These are phyloP conservation scores for Fusarium pilosicola DNA, from an alignment of 2,329 filamentous ascomycete species.

Conservation along the genomic window DNA sequence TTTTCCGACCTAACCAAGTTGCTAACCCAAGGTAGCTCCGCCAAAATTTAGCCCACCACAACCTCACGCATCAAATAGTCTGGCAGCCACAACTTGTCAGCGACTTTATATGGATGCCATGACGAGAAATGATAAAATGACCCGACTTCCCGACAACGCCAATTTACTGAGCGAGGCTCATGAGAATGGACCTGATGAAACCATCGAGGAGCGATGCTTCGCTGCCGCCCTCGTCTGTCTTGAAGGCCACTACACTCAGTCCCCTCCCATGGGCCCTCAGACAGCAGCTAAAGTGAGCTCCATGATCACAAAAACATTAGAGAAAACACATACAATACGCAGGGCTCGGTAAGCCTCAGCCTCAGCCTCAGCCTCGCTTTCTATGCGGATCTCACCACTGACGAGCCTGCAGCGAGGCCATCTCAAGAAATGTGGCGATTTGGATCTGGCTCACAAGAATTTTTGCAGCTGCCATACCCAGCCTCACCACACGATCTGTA, in stretches of 20 bases:
- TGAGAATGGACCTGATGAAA: conserved; percentile 50
- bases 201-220: conserved; percentile 73
- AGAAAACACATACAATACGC: conserved; percentile 70
- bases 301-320: conserved; percentile 69
- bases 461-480: conserved; percentile 69
- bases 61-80: conserved; percentile 18
- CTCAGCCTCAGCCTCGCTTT: conserved; percentile 16
- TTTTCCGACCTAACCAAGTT: conserved; percentile 31
- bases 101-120: conserved; percentile 11
- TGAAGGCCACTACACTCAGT: conserved; percentile 68
- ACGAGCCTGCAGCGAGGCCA: conserved; percentile 59
- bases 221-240: conserved; percentile 68
- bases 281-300: conserved; percentile 64
- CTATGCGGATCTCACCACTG: conserved; percentile 3
- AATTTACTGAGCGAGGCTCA: conserved; percentile 24
- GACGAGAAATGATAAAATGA: conserved; percentile 39
- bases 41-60: conserved; percentile 36
- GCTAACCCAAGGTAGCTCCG: conserved; percentile 13
- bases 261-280: conserved; percentile 66
- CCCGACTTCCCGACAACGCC: conserved; percentile 41
- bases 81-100: conserved; percentile 3
- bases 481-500: conserved; percentile 68
- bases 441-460: conserved; percentile 73
- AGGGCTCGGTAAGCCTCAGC: conserved; percentile 62
- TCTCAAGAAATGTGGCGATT: conserved; percentile 71